Evolutionary conservation across 768 basidiomycete genomes (phyloP), one percentile per base, ranked within the genome.

Genomic region (Phaeotremella skinneri): DNA sequence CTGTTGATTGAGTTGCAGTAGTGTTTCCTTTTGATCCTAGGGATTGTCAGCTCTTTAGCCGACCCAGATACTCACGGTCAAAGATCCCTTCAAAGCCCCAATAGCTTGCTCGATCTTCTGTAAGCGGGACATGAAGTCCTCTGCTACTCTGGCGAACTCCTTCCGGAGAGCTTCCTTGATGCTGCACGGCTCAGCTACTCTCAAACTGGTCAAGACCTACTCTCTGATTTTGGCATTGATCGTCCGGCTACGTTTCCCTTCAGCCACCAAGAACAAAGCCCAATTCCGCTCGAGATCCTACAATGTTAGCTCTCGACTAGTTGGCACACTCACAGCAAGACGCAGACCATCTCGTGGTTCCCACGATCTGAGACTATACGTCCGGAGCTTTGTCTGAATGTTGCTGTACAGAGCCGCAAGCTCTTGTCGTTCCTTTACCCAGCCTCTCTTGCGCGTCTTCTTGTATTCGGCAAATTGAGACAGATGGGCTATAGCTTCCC

Each of bases 351-450:
- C 73, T 1, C 86, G 84, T 13, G 96, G 92, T 23, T 86, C 81
- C 76, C 93, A 98, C 68, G 89, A 85, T 58, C 85, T 81, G 66
- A 99, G 73, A 9, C 87, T 85, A 79, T 98, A 98, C 23, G 93
- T 98, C 76, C 82, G 84, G 56, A 98, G 79, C 77, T 98, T 97
- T 0, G 91, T 94, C 76, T 92, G 90, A 27, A 99, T 86, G 70
- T 96, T 94, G 2, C 89, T 87, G 63, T 97, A 90, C 14, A 97
- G 82, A 1, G 88, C 89, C 7, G 85, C 84, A 9, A 96, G 79
- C 58, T 93, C 92, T 72, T 91, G 88, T 71, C 87, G 85, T 77
- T 98, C 93, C 6, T 85, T 86, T 9, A 91, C 89, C 90, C 91
- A 96, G 1, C 80, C 80, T 2, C 91, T 84, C 70, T 96, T 96